Base-by-base conservation (phyloP, 768 basidiomycete species). In the Saitozyma sp. region DNA sequence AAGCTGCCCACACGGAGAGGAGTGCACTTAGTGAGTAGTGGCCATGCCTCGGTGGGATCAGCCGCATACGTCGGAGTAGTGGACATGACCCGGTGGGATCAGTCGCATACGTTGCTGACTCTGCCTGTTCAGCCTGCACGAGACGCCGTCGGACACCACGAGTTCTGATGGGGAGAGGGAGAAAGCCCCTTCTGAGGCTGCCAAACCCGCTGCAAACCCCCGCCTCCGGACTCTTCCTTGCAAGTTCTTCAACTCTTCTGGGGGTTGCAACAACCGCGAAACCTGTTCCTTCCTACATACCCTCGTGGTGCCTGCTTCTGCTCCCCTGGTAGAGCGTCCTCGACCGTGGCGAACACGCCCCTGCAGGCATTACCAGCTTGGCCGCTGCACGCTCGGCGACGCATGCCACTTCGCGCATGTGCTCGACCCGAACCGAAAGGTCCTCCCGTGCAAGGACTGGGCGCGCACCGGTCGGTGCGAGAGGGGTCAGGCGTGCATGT, bases 361-460 rank as follows among this genome's bases (percentile, higher is more conserved):
- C 2, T 70, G 65, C 59, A 45, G 74, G 49, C 78, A 79, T 59
- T 79, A 57, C 56, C 76, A 73, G 55, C 50, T 70, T 6, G 69
- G 69, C 3, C 58, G 61, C 43, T 79, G 78, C 62, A 62, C 61
- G 2, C 64, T 77, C 8, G 78, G 76, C 11, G 74, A 79, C 19
- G 64, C 71, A 6, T 79, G 78, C 54, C 74, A 76, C 64, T 79
- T 79, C 60, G 78, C 78, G 0, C 78, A 79, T 61, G 70, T 73
- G 7, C 20, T 62, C 17, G 68, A 63, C 58, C 62, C 63, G 11
- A 60, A 56, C 40, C 16, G n/a, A 29, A 20, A 19, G 50, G 11
- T 50, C n/a, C 14, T 14, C 54, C 37, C 17, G 8, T 1, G 39
- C n/a, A 46, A 41, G 3, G 46, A 20, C 11, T 10, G 46, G 20